Evolutionary conservation across 192 early-diverging fungal species (phyloP), one percentile per base, ranked within the genome.

Genomic region (Dispira simplex): DNA sequence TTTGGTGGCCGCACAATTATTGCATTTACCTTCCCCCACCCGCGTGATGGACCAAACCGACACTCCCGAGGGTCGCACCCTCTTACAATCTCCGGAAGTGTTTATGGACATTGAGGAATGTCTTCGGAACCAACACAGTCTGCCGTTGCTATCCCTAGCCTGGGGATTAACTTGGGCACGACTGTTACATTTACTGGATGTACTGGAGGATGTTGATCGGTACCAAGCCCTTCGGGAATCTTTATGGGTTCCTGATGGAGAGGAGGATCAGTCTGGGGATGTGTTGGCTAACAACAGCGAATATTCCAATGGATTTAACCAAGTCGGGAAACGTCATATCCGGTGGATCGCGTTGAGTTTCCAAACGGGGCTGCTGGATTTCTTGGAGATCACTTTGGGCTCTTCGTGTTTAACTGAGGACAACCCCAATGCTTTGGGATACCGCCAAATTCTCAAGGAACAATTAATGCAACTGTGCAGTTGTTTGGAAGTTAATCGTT

Each of bases 101-200:
- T 60, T 60, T 13, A 27, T 60, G 27, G 58, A 27, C 14, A 43
- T 60, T 16, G 58, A 60, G 18, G 14, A 27, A 16, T 11, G 9
- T 21, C 39, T 60, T 28, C 32, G 32, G 14, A 11, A 16, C 14
- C 26, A 12, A 8, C 26, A 18, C 12, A 21, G 18, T 12, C 58
- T 43, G 27, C 58, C 58, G 9, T 21, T 60, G 21, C 32, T 60
- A 8, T 27, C 32, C 32, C 39, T 60, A 5, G 58, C 27, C 10
- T 60, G 58, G 58, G 58, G 58, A 12, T 21, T 60, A 43, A 60
- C 58, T 44, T 60, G 58, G 58, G 58, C 58, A 1, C 58, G 58
- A 11, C 12, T 60, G 26, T 4, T 60, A 2, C 58, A 60, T 14
- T 44, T 27, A 44, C 16, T 60, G 32, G 32, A 60, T 44, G 12